Evolutionary conservation across 2,329 filamentous ascomycete species (phyloP).

Genomic region (Alternaria ethzedia): DNA sequence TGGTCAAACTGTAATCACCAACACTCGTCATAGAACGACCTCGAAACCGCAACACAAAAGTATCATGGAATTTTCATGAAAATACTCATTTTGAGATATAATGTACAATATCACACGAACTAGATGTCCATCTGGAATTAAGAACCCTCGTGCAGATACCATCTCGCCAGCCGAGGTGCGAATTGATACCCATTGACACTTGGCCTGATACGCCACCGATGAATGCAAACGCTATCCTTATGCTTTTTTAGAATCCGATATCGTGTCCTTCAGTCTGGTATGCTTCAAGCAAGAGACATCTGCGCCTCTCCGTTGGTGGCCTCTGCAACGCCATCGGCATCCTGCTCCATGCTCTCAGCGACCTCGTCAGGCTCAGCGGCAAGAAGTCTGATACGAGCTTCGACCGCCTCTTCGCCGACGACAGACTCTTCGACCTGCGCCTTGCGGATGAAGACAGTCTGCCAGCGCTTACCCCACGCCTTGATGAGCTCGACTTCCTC

Average conservation of each 20-base stretch:
- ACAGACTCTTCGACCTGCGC: conserved; percentile 83
- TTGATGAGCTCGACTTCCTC: conserved; percentile 67
- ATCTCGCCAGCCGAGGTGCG: neutral
- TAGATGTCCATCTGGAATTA: neutral
- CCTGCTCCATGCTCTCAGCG: conserved; percentile 27
- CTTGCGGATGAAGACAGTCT: conserved; percentile 81
- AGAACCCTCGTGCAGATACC: neutral
- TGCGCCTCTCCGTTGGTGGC: conserved; percentile 35
- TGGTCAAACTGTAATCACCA: neutral
- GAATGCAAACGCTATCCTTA: neutral
- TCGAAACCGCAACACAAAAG: neutral
- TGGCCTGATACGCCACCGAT: neutral
- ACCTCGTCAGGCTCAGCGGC: conserved; percentile 34
- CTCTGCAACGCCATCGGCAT: conserved; percentile 26
- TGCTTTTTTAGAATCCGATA: conserved; percentile 1
- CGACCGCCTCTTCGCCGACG: conserved; percentile 62
- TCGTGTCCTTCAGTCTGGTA: neutral
- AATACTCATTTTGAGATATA: neutral
- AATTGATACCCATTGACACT: neutral
- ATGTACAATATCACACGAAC: neutral
- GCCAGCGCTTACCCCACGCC: conserved; percentile 85
- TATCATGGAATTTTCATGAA: neutral
- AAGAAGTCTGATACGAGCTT: conserved; percentile 51
- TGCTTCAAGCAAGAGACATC: conserved; percentile 18
- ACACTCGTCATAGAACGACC: neutral